Percentiles rank a stretch among this genome's conserved stretches.
Conservation (phyloP, 192 early-diverging fungal species). For the Podila horticola region DNA sequence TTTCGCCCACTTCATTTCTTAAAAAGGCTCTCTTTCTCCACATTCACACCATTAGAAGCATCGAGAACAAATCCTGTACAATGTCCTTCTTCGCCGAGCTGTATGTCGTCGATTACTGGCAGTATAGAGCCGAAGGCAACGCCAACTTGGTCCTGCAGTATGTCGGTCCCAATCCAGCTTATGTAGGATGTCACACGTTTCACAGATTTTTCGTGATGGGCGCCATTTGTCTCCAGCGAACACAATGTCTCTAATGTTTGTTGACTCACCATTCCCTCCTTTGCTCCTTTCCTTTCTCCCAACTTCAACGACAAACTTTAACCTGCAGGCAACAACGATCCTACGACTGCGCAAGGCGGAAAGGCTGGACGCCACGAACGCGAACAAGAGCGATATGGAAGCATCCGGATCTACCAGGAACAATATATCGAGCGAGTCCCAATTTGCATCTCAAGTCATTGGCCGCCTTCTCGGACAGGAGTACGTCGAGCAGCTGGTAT, state of each 20-base stretch:
- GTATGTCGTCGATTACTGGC: slow-evolving; percentile 60
- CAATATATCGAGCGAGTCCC: slow-evolving; percentile 20
- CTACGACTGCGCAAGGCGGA: slow-evolving; percentile 54
- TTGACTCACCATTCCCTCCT: too few species aligned
- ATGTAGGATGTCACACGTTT: slow-evolving; percentile 26
- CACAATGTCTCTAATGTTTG: not conserved
- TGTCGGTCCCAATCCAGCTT: slow-evolving; percentile 51
- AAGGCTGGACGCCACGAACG: not conserved
- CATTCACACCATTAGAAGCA: not conserved
- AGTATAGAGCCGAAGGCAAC: slow-evolving; percentile 81
- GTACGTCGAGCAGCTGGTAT: slow-evolving; percentile 60
- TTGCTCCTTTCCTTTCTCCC: slow-evolving; percentile 7
- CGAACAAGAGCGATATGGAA: not conserved
- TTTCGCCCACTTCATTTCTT: not conserved
- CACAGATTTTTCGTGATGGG: slow-evolving; percentile 1
- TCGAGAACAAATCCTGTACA: not conserved
- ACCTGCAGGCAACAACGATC: slow-evolving; percentile 16
- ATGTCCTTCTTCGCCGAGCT: slow-evolving; percentile 43
- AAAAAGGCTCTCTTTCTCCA: not conserved
- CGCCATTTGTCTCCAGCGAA: slow-evolving; percentile 34
- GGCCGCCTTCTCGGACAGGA: slow-evolving; percentile 56
- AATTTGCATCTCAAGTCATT: slow-evolving; percentile 54
- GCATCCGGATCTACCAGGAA: not conserved
- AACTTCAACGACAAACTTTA: not conserved
- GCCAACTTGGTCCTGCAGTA: slow-evolving; percentile 73